Evolutionary conservation across 2,329 filamentous ascomycete genomes (phyloP), one percentile per base, ranked within the genome.

Genomic region (Westerdykella aurantiaca): DNA sequence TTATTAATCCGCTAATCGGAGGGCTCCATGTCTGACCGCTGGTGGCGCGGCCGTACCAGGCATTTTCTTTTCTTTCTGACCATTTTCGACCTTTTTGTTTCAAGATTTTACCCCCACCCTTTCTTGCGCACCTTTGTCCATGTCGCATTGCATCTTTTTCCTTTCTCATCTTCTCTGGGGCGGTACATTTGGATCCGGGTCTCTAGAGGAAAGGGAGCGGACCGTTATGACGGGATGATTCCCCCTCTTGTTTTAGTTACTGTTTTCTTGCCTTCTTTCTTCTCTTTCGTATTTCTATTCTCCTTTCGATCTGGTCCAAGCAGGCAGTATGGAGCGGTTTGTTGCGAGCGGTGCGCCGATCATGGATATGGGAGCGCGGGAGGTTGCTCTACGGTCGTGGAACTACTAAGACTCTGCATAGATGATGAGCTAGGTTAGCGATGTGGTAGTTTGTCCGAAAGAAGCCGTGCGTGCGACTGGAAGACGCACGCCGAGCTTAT

Each of bases 1-100:
- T 53, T 73, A 70, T 56, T 70, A 59, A 55, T 34, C 44, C 38
- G 21, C 41, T 9, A 23, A 25, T 25, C 40, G 42, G 53, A 58
- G 57, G 48, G 48, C 55, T 51, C 31, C 42, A 29, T 52, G 50
- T 52, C 46, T 51, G 51, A 58, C 55, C 53, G 49, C 53, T 39
- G 39, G 31, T 44, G 51, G 51, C 51, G 53, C 55, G 41, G 35
- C 45, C 45, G 55, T 44, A 42, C 47, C 45, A 41, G 23, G 23
- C 23, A 18, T 38, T 57, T 53, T 52, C 49, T 48, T 56, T 53
- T 56, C 43, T 46, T 47, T 52, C 58, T 55, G 58, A 61, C 58
- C 53, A 52, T 44, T 45, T 48, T 45, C 52, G 52, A 60, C 56
- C 57, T 45, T 46, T 45, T 38, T 39, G 44, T 43, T 41, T 43